A percentile compares a stretch with the other conserved stretches of the same genome.
phyloP scores from a whole-genome alignment of 768 basidiomycete species.

The Auriscalpium microsporum region DNA sequence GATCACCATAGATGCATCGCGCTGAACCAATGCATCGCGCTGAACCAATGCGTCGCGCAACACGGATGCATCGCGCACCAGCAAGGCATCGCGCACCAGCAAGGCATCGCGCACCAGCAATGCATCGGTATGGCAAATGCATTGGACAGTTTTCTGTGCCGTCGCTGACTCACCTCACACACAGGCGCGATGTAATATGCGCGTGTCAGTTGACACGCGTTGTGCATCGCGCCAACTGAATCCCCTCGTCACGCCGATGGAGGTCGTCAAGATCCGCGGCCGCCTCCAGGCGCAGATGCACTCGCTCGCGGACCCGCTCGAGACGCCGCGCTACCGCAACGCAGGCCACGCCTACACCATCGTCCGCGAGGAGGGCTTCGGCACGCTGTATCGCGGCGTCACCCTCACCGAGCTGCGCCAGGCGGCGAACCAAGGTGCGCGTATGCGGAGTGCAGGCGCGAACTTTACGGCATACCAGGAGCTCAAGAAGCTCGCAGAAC shows the following conservation, averaged over 20 bases:
- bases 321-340: constrained; percentile 89
- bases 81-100: too few relatives aligned
- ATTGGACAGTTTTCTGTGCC: too few relatives aligned
- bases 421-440: constrained; percentile 90
- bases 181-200: too few relatives aligned
- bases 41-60: too few relatives aligned
- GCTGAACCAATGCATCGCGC: too few relatives aligned
- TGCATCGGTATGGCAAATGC: too few relatives aligned
- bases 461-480: constrained; percentile 99
- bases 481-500: constrained; percentile 76
- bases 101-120: too few relatives aligned
- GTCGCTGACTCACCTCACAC: too few relatives aligned
- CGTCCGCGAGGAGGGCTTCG: constrained; percentile 81
- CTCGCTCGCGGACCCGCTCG: constrained; percentile 91
- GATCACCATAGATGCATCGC: too few relatives aligned
- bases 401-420: constrained; percentile 88
- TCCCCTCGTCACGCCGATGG: constrained; percentile 99
- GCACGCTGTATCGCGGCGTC: constrained; percentile 87
- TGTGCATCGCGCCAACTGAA: too few relatives aligned
- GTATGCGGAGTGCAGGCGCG: constrained; percentile 44
- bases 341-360: constrained; percentile 91
- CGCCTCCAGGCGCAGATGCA: constrained; percentile 96
- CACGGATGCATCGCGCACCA: too few relatives aligned
- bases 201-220: too few relatives aligned
- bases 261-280: constrained; percentile 99